A percentile compares a stretch with the other conserved stretches of the same genome.
Conservation (phyloP, 1,284 basidiomycete species). For the Ustilago xerochloae region DNA sequence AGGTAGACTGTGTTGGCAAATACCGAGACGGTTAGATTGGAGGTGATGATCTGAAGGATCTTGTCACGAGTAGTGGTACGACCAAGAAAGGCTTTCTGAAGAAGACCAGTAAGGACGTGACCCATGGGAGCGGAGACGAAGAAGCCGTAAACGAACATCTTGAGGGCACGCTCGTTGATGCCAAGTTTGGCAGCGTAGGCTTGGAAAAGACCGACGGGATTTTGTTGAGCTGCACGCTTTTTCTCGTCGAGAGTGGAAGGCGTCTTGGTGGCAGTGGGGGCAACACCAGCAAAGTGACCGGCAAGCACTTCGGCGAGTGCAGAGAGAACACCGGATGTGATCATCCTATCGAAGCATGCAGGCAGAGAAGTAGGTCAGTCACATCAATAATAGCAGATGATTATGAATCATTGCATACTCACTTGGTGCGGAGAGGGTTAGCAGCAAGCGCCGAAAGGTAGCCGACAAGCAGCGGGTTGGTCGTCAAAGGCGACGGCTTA, state of each 20-base stretch:
- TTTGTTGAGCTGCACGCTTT: slow-evolving; percentile 34
- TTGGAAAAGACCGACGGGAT: slow-evolving; percentile 30
- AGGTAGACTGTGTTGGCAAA: slow-evolving; percentile 78
- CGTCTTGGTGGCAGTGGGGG: slow-evolving; percentile 31
- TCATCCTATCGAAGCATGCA: slow-evolving; percentile 28
- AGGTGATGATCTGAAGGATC: slow-evolving; percentile 77
- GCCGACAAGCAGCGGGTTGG: slow-evolving; percentile 47
- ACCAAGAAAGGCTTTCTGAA: slow-evolving; percentile 82
- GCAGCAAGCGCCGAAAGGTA: slow-evolving; percentile 56
- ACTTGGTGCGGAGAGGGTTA: slow-evolving; percentile 61
- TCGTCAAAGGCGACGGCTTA: slow-evolving; percentile 41
- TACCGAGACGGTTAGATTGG: slow-evolving; percentile 81
- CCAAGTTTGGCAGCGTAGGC: slow-evolving; percentile 47
- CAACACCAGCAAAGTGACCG: slow-evolving; percentile 55
- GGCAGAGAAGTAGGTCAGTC: not conserved
- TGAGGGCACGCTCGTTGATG: slow-evolving; percentile 72
- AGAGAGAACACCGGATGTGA: slow-evolving; percentile 54
- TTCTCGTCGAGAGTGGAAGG: slow-evolving; percentile 34
- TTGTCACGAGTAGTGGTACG: slow-evolving; percentile 77
- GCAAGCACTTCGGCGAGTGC: slow-evolving; percentile 59
- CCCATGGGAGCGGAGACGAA: slow-evolving; percentile 84
- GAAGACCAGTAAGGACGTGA: slow-evolving; percentile 75
- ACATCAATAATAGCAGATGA: not conserved
- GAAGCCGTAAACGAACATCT: slow-evolving; percentile 86
- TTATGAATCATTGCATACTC: slow-evolving; percentile 9